phyloP scores from a whole-genome alignment of 2,329 filamentous ascomycete species.

The Ascochyta clinopodiicola region DNA sequence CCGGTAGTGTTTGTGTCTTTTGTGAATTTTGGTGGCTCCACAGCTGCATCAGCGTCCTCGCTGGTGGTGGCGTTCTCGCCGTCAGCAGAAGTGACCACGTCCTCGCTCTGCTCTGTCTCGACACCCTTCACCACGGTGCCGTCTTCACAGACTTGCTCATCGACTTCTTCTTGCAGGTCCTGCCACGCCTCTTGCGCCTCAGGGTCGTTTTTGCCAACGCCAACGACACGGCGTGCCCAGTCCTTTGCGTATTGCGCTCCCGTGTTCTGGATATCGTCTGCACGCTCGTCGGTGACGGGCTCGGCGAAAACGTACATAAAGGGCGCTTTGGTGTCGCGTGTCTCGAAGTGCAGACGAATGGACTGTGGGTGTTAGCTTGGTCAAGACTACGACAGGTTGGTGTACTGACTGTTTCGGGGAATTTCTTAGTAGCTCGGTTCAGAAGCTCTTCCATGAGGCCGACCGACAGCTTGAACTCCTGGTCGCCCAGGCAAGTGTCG shows the following conservation, averaged over 20 bases:
- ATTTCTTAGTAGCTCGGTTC: conserved; percentile 75
- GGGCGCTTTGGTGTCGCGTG: conserved; percentile 64
- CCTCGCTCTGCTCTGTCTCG: neutral
- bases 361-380: conserved; percentile 54
- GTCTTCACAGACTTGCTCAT: conserved; percentile 42
- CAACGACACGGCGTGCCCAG: conserved; percentile 70
- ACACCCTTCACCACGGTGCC: conserved; percentile 13
- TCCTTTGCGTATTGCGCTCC: conserved; percentile 70
- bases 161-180: conserved; percentile 39
- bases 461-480: conserved; percentile 85
- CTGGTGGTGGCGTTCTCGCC: neutral
- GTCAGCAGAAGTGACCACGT: neutral
- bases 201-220: conserved; percentile 35
- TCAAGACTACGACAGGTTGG: no score
- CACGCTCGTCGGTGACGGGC: conserved; percentile 76
- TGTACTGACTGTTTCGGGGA: conserved; percentile 65
- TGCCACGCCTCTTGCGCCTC: conserved; percentile 42
- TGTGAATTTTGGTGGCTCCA: neutral
- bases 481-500: conserved; percentile 72
- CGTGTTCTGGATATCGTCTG: conserved; percentile 74
- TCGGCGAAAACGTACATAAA: conserved; percentile 92
- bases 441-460: conserved; percentile 79
- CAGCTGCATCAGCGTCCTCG: neutral
- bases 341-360: conserved; percentile 82
- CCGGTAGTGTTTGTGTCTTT: conserved; percentile 7